A percentile compares a stretch with the other conserved stretches of the same genome.
phyloP scores from a whole-genome alignment of 1,284 basidiomycete species.

The Austroboletus niveus region DNA sequence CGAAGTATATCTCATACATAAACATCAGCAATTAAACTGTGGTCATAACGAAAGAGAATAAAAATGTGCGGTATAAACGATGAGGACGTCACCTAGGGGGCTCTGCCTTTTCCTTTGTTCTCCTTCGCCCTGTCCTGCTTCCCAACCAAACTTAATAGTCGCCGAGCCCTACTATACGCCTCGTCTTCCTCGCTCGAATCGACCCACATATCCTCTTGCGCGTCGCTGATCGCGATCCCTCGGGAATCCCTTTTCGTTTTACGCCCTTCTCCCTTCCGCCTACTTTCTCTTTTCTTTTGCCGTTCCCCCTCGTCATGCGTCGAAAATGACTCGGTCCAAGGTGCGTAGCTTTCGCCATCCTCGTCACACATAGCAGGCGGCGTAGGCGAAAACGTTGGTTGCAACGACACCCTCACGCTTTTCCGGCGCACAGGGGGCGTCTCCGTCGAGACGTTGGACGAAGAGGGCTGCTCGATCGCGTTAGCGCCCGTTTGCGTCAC shows the following conservation, averaged over 20 bases:
- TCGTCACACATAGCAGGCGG: conserved; percentile 63
- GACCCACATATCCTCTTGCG: conserved; percentile 53
- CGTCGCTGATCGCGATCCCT: neutral
- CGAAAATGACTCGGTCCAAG: conserved; percentile 16
- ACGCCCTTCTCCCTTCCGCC: too few relatives aligned
- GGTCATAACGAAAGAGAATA: too few relatives aligned
- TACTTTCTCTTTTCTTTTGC: too few relatives aligned
- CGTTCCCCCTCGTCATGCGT: neutral
- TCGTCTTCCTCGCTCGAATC: conserved; percentile 74
- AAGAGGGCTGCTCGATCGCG: neutral
- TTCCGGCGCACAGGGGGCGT: conserved; percentile 50
- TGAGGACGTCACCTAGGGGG: too few relatives aligned
- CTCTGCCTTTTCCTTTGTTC: too few relatives aligned
- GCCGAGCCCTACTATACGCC: conserved; percentile 58
- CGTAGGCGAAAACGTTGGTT: conserved; percentile 68
- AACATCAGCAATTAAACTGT: too few relatives aligned
- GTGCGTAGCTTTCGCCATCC: conserved; percentile 23
- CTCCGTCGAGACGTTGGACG: conserved; percentile 8
- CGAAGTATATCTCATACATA: too few relatives aligned
- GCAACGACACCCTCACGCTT: conserved; percentile 70
- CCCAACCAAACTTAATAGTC: conserved; percentile 45
- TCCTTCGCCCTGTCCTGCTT: conserved; percentile 39
- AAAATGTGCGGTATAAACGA: too few relatives aligned
- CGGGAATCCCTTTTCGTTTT: too few relatives aligned
- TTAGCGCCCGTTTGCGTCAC: conserved; percentile 7